Evolutionary conservation across 768 basidiomycete genomes (phyloP), one percentile per base, ranked within the genome.

Genomic region (Pleurotus eryngii): DNA sequence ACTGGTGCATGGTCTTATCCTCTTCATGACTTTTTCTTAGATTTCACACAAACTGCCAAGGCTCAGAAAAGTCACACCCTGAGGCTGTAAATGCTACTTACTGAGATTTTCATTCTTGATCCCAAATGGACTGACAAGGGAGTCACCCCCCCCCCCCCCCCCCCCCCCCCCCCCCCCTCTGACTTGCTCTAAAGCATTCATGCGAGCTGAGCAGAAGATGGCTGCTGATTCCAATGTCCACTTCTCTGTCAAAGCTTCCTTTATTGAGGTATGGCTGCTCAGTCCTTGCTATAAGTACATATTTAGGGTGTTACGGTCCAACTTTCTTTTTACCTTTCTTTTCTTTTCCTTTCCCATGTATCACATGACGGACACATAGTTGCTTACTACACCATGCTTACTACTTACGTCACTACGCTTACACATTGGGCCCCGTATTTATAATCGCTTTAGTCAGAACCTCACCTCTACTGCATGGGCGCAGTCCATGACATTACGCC

Each of bases 121-220:
- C 8, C 12, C 59, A 96, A 94, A 98, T 67, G 95, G 95, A 30
- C 81, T 46, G 96, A 98, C 80, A 97, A 97, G 72, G 96, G 96
- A 55, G 96, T 99, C 67, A 98, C 98, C 60, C 96, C 96, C 26
- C n/a, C n/a, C n/a, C n/a, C n/a, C n/a, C n/a, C n/a, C n/a, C n/a
- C n/a, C n/a, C n/a, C n/a, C n/a, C n/a, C n/a, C n/a, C n/a, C n/a
- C n/a, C n/a, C n/a, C n/a, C n/a, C n/a, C n/a, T n/a, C 83, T 97
- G 45, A 96, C 94, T 46, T 98, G 96, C 65, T 86, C 83, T 49
- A 95, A 97, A 69, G 78, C 98, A 30, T 99, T 99, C 72, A 77
- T 83, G 61, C 87, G 95, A 55, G 91, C 95, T 46, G 81, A 78
- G 46, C 67, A 79, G 30, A 86, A 89, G 70, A 84, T 74, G 62